Evolutionary conservation across 805 yeast species (phyloP), one percentile per base, ranked within the genome.

Genomic region (Kodamaea kakaduensis): DNA sequence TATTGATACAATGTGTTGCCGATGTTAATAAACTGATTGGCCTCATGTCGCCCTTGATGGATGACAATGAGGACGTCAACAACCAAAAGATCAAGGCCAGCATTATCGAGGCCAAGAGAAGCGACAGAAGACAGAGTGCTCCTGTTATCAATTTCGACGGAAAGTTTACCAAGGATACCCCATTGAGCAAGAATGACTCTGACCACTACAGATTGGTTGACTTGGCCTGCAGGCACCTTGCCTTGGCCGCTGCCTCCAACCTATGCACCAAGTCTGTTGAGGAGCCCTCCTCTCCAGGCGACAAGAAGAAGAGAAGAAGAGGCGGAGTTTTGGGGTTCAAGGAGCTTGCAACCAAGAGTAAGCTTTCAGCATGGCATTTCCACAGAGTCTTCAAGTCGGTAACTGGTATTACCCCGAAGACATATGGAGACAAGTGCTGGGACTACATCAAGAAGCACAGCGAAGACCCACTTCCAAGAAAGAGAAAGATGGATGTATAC

Each of bases 321-420:
- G 90, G 90, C 13, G 88, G 87, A 26, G 85, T 81, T 8, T 60
- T 82, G 31, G 90, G 89, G 0, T 87, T 87, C 64, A 84, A 85
- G 56, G 95, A 87, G 55, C 69, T 87, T 51, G 96, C 95, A 6
- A 79, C 85, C 14, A 83, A 86, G 52, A 80, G 88, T 7, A 82
- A 82, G 46, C 70, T 87, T 40, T 76, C 86, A 8, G 93, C 95
- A 17, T 87, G 95, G 95, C 96, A 87, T 59, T 87, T 87, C 59
- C 96, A 87, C 65, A 68, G 96, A 34, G 95, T 87, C 16, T 87
- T 87, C 68, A 82, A 87, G 58, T 75, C 81, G 37, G 84, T 86
- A 42, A 84, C 94, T 4, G 90, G 94, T 2, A 71, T 85, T 40
- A 86, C 96, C 1, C 95, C 95, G 16, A 84, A 86, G 64, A 81